Percentiles rank a stretch among this genome's conserved stretches.
Evolutionary conservation across 1,284 basidiomycete genomes (phyloP).

Genomic region (Sanghuangporus sanghuang): DNA sequence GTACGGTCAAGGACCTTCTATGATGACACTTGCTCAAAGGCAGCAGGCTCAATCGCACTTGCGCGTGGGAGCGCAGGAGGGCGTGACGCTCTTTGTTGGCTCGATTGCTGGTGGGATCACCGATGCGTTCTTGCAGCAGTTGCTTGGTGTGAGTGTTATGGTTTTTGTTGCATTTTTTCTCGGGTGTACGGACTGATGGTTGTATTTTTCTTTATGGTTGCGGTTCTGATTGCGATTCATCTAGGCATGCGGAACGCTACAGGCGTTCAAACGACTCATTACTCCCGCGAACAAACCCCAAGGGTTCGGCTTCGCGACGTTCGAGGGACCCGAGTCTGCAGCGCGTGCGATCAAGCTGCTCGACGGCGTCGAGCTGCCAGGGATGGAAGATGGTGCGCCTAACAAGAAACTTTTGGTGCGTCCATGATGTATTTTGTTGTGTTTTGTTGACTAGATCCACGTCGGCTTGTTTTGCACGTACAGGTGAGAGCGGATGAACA

Average conservation of each 20-base stretch:
- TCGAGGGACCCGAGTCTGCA: constrained; percentile 85
- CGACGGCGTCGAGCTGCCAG: constrained; percentile 82
- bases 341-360: constrained; percentile 76
- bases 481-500: constrained; percentile 94
- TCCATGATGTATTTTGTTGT: constrained; percentile 24
- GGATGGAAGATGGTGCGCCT: constrained; percentile 77
- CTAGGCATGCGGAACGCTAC: constrained; percentile 83
- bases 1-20: constrained; percentile 82
- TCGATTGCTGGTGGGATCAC: constrained; percentile 91
- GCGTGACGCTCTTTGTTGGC: constrained; percentile 82
- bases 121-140: constrained; percentile 70
- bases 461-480: constrained; percentile 31
- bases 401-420: constrained; percentile 84
- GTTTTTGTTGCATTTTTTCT: neutral
- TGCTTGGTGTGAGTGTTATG: constrained; percentile 60
- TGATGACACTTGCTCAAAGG: constrained; percentile 80
- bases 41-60: constrained; percentile 59
- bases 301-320: constrained; percentile 94
- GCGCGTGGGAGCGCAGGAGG: constrained; percentile 37
- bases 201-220: neutral
- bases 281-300: constrained; percentile 89
- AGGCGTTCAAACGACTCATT: constrained; percentile 85
- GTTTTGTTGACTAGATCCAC: constrained; percentile 23
- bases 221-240: too few species aligned
- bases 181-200: neutral